Base-by-base conservation (phyloP, 345 rosid species). In the Eucalyptus sp. region DNA sequence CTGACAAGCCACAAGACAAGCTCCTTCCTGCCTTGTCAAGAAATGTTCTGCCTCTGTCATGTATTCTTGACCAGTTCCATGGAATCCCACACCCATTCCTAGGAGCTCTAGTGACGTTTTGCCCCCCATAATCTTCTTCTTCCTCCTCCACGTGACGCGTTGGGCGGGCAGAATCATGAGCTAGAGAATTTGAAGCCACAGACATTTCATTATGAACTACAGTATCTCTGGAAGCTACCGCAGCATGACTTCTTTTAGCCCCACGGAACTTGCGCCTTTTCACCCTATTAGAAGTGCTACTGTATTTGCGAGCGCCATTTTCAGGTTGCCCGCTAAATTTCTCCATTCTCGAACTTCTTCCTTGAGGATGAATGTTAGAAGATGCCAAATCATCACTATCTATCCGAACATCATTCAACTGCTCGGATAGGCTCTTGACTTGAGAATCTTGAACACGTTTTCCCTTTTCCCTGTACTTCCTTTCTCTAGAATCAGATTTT, bases 61-160 rank as follows among this genome's bases (percentile, higher is more conserved):
- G 99, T 89, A 98, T 97, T 89, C 98, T 94, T 13, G 99, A 98
- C 99, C 99, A 98, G 88, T 98, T 98, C 94, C 96, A 98, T 4
- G 99, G 99, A 79, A 98, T 93, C 71, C 99, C 99, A 91, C 99
- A 98, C 62, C 98, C 97, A 87, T 97, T 98, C 91, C 94, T 91
- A 6, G 98, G 99, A 91, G 91, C 97, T 89, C 92, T 89, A 13
- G 89, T 90, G 90, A 97, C 95, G 89, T 93, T 93, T 43, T 46
- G 50, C 54, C 88, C 94, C 50, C 90, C 96, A 71, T 90, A 92
- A 87, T 90, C 90, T 31, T 92, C 96, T 81, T 91, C 93, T 85
- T 90, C 96, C 41, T 91, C 96, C 88, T 91, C 96, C 90, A 91
- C 60, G 88, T 64, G 90, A 91, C 87, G 86, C 90, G 90, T 93